A percentile compares a stretch with the other conserved stretches of the same genome.
Evolutionary conservation across 306 rosid species (phyloP).

Genomic region (Cucumis sativus): DNA sequence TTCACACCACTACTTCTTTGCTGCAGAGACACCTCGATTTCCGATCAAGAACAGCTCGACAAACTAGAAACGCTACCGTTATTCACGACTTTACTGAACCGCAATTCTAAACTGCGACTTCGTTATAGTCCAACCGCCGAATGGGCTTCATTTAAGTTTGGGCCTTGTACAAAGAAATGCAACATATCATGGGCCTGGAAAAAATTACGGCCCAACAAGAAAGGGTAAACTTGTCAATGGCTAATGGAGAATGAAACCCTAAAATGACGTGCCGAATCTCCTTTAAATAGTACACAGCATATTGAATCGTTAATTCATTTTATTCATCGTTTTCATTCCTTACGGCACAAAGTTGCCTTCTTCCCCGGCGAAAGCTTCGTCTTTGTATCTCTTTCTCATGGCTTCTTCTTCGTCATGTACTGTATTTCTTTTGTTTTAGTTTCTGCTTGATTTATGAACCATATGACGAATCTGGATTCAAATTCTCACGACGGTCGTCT

Average conservation of each 20-base stretch:
- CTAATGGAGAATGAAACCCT: conserved; percentile 3
- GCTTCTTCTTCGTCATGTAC: too few species aligned
- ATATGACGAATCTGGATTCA: conserved; percentile 38
- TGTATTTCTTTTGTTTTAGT: fast-evolving
- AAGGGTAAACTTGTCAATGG: conserved; percentile 1
- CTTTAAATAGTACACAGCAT: neutral
- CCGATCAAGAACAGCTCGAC: neutral
- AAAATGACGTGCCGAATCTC: neutral
- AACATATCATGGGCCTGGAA: neutral
- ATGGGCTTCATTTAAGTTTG: neutral
- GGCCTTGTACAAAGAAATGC: neutral
- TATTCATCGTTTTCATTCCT: neutral
- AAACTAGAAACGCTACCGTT: neutral
- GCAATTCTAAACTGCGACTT: neutral
- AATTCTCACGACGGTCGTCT: conserved; percentile 57
- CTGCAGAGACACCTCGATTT: neutral
- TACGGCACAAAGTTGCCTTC: neutral
- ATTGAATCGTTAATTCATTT: neutral
- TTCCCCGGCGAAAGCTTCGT: neutral
- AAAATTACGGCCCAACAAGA: neutral
- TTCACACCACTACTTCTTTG: neutral
- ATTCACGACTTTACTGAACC: neutral
- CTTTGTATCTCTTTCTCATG: neutral
- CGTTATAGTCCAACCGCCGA: neutral
- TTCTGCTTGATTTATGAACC: neutral